Base-by-base conservation (phyloP, 2,329 filamentous ascomycete genomes). In the Dactylonectria estremocensis region DNA sequence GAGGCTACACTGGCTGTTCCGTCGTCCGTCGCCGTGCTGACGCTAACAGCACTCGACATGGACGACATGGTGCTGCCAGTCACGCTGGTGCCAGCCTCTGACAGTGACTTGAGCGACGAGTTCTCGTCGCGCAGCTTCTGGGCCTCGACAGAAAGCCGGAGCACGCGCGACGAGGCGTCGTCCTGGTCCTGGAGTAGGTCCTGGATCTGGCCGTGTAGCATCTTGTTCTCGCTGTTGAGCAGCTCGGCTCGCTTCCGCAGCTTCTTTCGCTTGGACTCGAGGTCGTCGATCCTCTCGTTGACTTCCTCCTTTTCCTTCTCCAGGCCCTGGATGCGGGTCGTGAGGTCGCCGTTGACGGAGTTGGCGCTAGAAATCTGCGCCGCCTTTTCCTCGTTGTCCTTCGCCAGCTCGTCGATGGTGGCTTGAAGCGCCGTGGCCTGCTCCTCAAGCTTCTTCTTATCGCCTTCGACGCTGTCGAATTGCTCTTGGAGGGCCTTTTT, bases 241-340 rank as follows among this genome's bases (percentile, higher is more conserved):
- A 68, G 64, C 61, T 74, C 70, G 9, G 71, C 67, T 22, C 70
- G 70, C 67, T 74, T 74, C 69, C 74, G 73, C 28, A 77, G 55
- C 55, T 74, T 72, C 66, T 70, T 74, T 18, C 69, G 63, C 69
- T 76, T 73, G 3, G 48, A 28, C 54, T 76, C 70, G 3, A 76
- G 58, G 8, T 76, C 74, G 10, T 70, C 67, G 0, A 77, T 54
- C 43, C 75, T 57, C 46, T 70, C 67, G 3, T 58, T 50, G n/a
- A 75, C 60, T 2, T 71, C 63, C 3, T 75, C 69, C 62, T 77
- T 76, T 54, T 76, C 74, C 62, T 74, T 71, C 31, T 69, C 50
- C 18, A 77, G 61, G 18, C 66, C 64, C 13, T 76, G 74, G 35
- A 77, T 65, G 54, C 70, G 67, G 28, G 58, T 68, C 53, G 74